These are phyloP conservation scores for Mycena sp. DNA, from an alignment of 1,284 basidiomycete species.

Conservation along the genomic window DNA sequence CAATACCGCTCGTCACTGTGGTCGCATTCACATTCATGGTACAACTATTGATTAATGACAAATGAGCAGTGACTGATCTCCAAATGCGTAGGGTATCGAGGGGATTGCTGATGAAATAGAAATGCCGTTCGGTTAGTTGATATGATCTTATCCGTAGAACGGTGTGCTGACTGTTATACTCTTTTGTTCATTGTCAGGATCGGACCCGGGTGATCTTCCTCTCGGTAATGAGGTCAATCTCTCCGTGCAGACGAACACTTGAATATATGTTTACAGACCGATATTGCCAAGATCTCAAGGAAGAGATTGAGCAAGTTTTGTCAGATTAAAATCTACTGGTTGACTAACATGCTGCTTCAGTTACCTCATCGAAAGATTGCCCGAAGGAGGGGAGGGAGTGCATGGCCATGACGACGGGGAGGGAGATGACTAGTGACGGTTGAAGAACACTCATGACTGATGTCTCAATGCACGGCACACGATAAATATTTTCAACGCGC, in stretches of 20 bases:
- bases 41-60: background rate
- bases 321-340: conserved; percentile 9
- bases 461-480: conserved; percentile 11
- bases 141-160: too few species aligned
- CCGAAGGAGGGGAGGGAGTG: conserved; percentile 77
- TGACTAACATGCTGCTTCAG: conserved; percentile 47
- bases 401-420: conserved; percentile 78
- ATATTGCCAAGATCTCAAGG: conserved; percentile 86
- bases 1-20: conserved; percentile 84
- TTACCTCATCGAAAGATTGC: conserved; percentile 80
- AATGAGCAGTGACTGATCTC: background rate
- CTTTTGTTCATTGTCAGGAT: conserved; percentile 55
- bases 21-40: conserved; percentile 91
- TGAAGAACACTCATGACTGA: background rate
- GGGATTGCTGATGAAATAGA: conserved; percentile 89
- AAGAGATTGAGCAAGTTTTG: conserved; percentile 78
- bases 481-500: conserved; percentile 24
- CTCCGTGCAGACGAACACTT: conserved; percentile 20
- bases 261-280: conserved; percentile 58
- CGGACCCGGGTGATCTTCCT: conserved; percentile 72
- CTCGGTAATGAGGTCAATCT: conserved; percentile 57
- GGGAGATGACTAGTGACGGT: conserved; percentile 73
- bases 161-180: conserved; percentile 12
- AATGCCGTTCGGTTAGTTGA: conserved; percentile 79
- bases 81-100: conserved; percentile 65